Percentiles rank a stretch among this genome's conserved stretches.
These are phyloP conservation scores for Lachnellula cervina DNA, from an alignment of 2,329 filamentous ascomycete genomes.

Conservation along the genomic window DNA sequence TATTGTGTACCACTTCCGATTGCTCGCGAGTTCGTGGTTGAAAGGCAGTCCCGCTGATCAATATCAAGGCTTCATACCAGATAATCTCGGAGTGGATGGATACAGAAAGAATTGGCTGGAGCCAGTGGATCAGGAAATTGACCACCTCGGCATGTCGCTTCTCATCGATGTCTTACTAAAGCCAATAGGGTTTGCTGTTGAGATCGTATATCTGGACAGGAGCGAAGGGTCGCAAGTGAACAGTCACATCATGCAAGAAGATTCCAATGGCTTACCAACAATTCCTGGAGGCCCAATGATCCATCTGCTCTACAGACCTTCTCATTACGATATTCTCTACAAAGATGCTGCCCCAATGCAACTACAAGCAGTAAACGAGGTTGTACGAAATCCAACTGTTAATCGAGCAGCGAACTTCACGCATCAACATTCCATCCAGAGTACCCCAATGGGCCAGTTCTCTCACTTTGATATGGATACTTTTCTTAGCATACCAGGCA, in stretches of 20 bases:
- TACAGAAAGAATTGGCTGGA: slow-evolving; percentile 71
- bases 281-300: slow-evolving; percentile 46
- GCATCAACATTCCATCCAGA: slow-evolving; percentile 41
- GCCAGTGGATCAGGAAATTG: slow-evolving; percentile 75
- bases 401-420: slow-evolving; percentile 46
- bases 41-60: slow-evolving; percentile 60
- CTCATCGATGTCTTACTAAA: slow-evolving; percentile 76
- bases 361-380: slow-evolving; percentile 15
- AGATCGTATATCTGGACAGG: slow-evolving; percentile 87
- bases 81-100: slow-evolving; percentile 52
- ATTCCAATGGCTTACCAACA: slow-evolving; percentile 33
- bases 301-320: slow-evolving; percentile 61
- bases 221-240: slow-evolving; percentile 75
- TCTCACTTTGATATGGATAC: slow-evolving; percentile 27
- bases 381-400: slow-evolving; percentile 41
- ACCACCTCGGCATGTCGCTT: slow-evolving; percentile 77
- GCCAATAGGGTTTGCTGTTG: slow-evolving; percentile 71
- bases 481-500: slow-evolving; percentile 29
- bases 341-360: slow-evolving; percentile 39
- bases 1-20: slow-evolving; percentile 80
- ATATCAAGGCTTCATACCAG: slow-evolving; percentile 68
- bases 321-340: slow-evolving; percentile 95
- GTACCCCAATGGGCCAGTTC: slow-evolving; percentile 34
- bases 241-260: slow-evolving; percentile 38
- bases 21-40: slow-evolving; percentile 81